Base-by-base conservation (phyloP, 2,329 filamentous ascomycete genomes). In the Exophiala alcalophila region DNA sequence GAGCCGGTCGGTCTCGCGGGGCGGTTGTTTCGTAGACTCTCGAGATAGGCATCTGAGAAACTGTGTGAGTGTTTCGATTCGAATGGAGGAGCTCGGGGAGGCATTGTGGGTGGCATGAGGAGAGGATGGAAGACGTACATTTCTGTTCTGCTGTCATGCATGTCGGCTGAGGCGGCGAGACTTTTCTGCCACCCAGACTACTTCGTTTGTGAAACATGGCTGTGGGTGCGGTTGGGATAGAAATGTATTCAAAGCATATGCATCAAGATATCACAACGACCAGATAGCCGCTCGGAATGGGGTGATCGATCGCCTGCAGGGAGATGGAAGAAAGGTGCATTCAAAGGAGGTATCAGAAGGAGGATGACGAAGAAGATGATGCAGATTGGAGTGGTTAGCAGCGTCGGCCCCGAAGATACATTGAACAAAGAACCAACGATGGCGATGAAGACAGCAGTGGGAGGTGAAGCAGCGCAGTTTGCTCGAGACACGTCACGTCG, bases 1-100 rank as follows among this genome's bases (percentile, higher is more conserved):
- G 79, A 80, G 45, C 80, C 79, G 36, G 69, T 76, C 4, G 79
- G 79, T 49, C 79, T 72, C 5, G 71, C 63, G 39, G 73, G 72
- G 41, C 74, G 72, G 58, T 76, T 78, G 43, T 67, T 70, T 53
- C 79, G 75, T 18, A 83, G 71, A 48, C 80, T 76, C 50, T 74
- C 71, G 32, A 83, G 67, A 59, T 81, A 83, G 44, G 64, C 71
- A 45, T 74, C 78, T 82, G 60, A 52, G 50, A 40, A 42, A 15
- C 29, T 24, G 21, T 44, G 49, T 53, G 47, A 56, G 53, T 44
- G 57, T 38, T 39, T 52, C 24, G 46, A 49, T 42, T 36, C 38
- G 27, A 47, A 54, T 45, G 52, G 39, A 44, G 39, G 44, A 33
- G 46, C 47, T 47, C 43, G 44, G 26, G 41, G 48, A 42, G 41